These are phyloP conservation scores for Gastrodia elata DNA, from an alignment of 106 monocot genomes.

Conservation along the genomic window DNA sequence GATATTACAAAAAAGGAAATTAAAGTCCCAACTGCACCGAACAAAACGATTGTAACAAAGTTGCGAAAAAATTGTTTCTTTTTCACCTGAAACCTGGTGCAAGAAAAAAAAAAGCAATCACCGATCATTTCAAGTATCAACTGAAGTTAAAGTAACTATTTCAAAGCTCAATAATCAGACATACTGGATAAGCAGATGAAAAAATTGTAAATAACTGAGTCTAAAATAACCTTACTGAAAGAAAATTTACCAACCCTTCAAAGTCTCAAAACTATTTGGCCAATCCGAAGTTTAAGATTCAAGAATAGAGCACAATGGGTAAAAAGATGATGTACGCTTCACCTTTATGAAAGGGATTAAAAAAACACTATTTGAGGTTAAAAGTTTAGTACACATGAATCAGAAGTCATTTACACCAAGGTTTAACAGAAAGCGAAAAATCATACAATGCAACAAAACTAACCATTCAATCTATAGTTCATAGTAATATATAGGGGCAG, in stretches of 20 bases:
- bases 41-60: slow-evolving; percentile 87
- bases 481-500: too few relatives aligned
- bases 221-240: not conserved
- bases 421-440: too few relatives aligned
- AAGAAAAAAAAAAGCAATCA: slow-evolving; percentile 6
- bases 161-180: slow-evolving; percentile 3
- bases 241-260: not conserved
- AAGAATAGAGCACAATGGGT: not conserved
- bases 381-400: not conserved
- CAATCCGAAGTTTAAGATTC: not conserved
- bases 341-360: not conserved
- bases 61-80: slow-evolving; percentile 98
- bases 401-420: not conserved
- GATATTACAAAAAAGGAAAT: slow-evolving; percentile 80
- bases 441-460: too few relatives aligned
- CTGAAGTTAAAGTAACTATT: not conserved
- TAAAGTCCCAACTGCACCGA: slow-evolving; percentile 84
- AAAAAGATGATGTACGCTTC: not conserved
- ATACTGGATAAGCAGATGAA: not conserved
- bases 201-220: not conserved
- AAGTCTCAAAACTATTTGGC: not conserved
- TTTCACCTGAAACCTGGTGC: slow-evolving; percentile 91
- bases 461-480: too few relatives aligned
- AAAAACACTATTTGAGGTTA: not conserved
- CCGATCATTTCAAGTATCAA: not conserved